Base-by-base conservation (phyloP, 164 flowering plant genomes). In the Brasenia schreberi region DNA sequence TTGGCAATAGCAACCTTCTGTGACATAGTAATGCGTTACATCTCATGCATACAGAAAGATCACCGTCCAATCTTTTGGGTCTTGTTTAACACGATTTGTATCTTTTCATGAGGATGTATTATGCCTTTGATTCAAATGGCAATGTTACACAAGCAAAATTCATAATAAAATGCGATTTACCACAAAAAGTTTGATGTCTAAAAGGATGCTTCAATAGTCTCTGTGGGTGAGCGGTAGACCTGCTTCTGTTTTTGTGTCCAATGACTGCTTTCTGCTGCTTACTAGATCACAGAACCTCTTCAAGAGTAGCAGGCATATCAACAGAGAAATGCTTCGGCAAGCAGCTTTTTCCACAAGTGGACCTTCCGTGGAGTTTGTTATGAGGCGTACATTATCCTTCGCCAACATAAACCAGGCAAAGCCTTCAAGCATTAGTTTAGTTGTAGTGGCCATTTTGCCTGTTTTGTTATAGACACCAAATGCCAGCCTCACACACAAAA, bases 231-330 rank as follows among this genome's bases (percentile, higher is more conserved):
- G 56, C 2, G 56, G 56, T 14, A 49, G 0, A 14, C 56, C 56
- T 49, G 56, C 16, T 49, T 49, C 56, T 49, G 9, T 9, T 49
- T 49, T 49, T 0, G 4, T 49, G 10, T 49, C 56, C 56, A 14
- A 49, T 9, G 56, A 49, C 2, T 49, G 56, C 56, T 61, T 61
- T 23, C 10, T 61, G 63, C 27, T 18, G 23, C 44, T 58, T 49
- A 43, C 45, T 42, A 18, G 39, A 63, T 59, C 64, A 65, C 69
- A 61, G 14, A 60, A 42, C 65, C 61, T 70, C 62, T 68, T 73
- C n/a, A 81, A 62, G 11, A 76, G 43, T 52, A 74, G 76, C 62
- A 83, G 79, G 49, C 74, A 79, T 66, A 78, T 75, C 73, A 83
- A 71, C 18, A 67, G 68, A 60, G 73, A 64, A 5, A 83, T 62